Evolutionary conservation across 2,329 filamentous ascomycete genomes (phyloP), one percentile per base, ranked within the genome.

Genomic region (Rosellinia necatrix): DNA sequence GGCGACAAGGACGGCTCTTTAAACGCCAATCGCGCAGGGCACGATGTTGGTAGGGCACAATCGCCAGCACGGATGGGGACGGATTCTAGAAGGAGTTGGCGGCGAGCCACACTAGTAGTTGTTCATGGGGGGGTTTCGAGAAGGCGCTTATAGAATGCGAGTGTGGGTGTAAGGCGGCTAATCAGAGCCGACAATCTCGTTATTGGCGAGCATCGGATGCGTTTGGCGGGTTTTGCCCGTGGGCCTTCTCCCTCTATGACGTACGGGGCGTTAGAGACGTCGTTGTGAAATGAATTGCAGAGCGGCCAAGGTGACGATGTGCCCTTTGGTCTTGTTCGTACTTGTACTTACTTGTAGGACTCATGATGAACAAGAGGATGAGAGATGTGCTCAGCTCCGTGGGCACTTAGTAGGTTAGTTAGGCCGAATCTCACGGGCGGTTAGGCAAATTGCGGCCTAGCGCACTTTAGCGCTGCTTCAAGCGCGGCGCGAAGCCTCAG

Each of bases 111-210:
- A 49, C 40, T 30, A 37, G 17, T 15, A 21, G 19, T 38, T 32
- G 25, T 30, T 56, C 29, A 17, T 19, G 24, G 29, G 35, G 41
- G 56, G 38, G 49, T 24, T 49, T 59, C 57, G 56, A 42, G 41
- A 53, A 58, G 62, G 66, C 65, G 66, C 65, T 66, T 67, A 65
- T 50, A 27, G 41, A 60, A 52, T 32, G 49, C 53, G 49, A 62
- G 27, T 44, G 52, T 44, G 48, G 53, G 48, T 30, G 49, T 22
- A 42, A 55, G 61, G 66, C 66, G 66, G 66, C 66, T 68, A 68
- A 64, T 61, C 53, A 49, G 61, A 48, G 40, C 32, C 53, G 51
- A 29, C 40, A 34, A 44, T 32, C 47, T 61, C 50, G 56, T 53
- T 62, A 65, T 68, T 64, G 66, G 56, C 29, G 30, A 55, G 24